A percentile compares a stretch with the other conserved stretches of the same genome.
Conservation (phyloP, 345 rosid genomes). For the Boechera retrofracta region DNA sequence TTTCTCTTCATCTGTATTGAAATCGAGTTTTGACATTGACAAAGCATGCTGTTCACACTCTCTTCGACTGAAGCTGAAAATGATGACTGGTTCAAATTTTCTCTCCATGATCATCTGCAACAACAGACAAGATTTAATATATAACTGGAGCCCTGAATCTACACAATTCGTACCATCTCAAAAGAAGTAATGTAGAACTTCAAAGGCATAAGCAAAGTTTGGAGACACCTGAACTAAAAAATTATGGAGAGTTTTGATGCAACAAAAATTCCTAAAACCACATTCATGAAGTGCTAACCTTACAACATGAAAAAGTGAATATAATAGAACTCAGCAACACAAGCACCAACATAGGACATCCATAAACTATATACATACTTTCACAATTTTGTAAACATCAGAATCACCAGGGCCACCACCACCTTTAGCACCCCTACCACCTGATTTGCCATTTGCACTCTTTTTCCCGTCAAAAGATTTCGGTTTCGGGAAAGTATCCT, state of each 20-base stretch:
- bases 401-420: constrained; percentile 81
- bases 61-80: constrained; percentile 99
- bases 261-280: constrained; percentile 8
- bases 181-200: background rate
- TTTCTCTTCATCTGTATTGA: constrained; percentile 88
- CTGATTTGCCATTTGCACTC: constrained; percentile 68
- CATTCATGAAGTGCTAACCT: background rate
- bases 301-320: background rate
- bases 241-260: constrained; percentile 6
- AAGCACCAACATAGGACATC: constrained; percentile 20
- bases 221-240: constrained; percentile 1
- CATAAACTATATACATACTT: constrained; percentile 54
- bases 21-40: constrained; percentile 98
- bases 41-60: constrained; percentile 97
- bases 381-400: constrained; percentile 94
- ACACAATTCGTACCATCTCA: background rate
- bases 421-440: constrained; percentile 81
- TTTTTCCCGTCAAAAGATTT: constrained; percentile 61
- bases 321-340: background rate
- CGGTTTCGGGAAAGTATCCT: constrained; percentile 77
- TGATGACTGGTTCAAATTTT: constrained; percentile 92
- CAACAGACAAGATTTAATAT: constrained; percentile 18
- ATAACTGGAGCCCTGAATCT: background rate
- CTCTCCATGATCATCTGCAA: constrained; percentile 97
- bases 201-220: background rate